Evolutionary conservation across 257 asterid species (phyloP), one percentile per base, ranked within the genome.

Genomic region (Gentiana straminea): DNA sequence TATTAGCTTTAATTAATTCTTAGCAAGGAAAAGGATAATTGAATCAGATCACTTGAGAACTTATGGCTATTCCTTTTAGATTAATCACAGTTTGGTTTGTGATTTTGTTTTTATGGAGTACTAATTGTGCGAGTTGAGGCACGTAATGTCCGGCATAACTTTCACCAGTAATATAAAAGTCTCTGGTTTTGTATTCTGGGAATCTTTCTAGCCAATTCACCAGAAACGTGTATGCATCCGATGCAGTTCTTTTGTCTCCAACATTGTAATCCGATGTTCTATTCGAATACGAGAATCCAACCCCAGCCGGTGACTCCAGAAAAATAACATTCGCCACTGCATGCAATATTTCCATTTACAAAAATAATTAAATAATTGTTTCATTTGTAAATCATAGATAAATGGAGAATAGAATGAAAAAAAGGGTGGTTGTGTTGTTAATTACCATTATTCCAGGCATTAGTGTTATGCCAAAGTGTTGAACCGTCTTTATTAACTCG

Each of bases 101-200:
- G n/a, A 70, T 72, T 45, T 72, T 68, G 76, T 82, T 84, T 55
- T 65, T 71, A 1, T 66, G 58, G 8, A 74, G 79, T 75, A 82
- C 73, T 33, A 82, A 56, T 33, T 76, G 73, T 6, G 94, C 83
- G 2, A 85, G 86, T 50, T 86, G 95, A 38, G 95, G 95, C 5
- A 76, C 81, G 8, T 82, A 86, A 63, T 85, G 95, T n/a, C 89
- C 92, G 0, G 86, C 89, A 52, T 82, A 85, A 58, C 86, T 82
- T 67, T 85, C 94, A 53, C 94, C 86, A 0, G 84, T 62, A 24
- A 85, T 57, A 56, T 51, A 82, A 49, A 86, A 78, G 4, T 81
- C 87, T 10, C 85, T 47, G 34, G 68, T 70, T 70, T 83, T 83
- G 67, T 81, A 86, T 51, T 83, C 86, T 0, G 89, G 86, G 55